Evolutionary conservation across 768 basidiomycete species (phyloP).

Genomic region (Termitomyces eurrhizus): DNA sequence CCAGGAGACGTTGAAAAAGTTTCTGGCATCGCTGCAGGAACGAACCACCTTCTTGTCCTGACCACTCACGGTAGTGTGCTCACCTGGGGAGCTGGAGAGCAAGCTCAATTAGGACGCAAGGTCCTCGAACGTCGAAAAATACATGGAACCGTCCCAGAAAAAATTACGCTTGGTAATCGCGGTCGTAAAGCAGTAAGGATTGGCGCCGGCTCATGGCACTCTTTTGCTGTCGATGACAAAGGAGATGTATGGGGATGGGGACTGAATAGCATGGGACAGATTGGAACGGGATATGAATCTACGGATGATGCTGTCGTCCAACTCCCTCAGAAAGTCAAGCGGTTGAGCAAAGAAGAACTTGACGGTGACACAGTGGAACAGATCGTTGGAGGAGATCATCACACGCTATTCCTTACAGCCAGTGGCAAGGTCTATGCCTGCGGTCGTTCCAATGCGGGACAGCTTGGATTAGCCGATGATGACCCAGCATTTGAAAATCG

Average conservation of each 20-base stretch:
- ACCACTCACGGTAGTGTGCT: conserved; percentile 87
- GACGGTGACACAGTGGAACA: conserved; percentile 60
- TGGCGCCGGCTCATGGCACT: conserved; percentile 82
- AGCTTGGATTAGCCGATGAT: conserved; percentile 74
- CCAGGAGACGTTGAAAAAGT: conserved; percentile 69
- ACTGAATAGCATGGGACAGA: conserved; percentile 87
- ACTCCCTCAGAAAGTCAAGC: conserved; percentile 59
- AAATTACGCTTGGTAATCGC: conserved; percentile 71
- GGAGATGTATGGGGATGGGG: conserved; percentile 95
- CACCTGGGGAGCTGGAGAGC: conserved; percentile 88
- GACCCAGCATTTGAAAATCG: conserved; percentile 62
- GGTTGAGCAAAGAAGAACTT: conserved; percentile 59
- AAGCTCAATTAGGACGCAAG: conserved; percentile 87
- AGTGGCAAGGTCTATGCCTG: conserved; percentile 83
- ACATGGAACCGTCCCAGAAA: conserved; percentile 86
- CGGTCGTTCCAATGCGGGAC: conserved; percentile 80
- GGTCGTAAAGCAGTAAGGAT: conserved; percentile 55
- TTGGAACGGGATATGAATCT: conserved; percentile 53
- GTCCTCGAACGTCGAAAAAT: conserved; percentile 86
- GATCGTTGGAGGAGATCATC: conserved; percentile 83
- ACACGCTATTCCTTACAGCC: conserved; percentile 84
- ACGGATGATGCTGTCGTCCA: conserved; percentile 51
- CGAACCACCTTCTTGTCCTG: conserved; percentile 86
- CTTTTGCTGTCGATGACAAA: conserved; percentile 82
- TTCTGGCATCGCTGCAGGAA: conserved; percentile 72